Percentiles rank a stretch among this genome's conserved stretches.
phyloP scores from a whole-genome alignment of 176 grass and related monocot genomes.

The Neostapfia colusana region DNA sequence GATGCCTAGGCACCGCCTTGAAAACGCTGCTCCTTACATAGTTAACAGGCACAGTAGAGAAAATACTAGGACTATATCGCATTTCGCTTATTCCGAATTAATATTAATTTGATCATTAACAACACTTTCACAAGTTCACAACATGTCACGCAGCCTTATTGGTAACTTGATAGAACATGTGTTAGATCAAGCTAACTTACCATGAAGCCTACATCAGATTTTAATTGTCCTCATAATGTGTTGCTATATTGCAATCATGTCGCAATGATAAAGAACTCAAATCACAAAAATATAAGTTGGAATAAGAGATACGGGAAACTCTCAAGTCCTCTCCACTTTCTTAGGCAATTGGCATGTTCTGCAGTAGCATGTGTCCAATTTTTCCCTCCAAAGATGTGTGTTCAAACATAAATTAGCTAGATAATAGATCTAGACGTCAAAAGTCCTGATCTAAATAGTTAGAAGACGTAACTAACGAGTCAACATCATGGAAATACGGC shows the following conservation, averaged over 20 bases:
- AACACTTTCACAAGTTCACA: neutral
- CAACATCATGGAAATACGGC: neutral
- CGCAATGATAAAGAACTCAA: neutral
- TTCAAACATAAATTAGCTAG: neutral
- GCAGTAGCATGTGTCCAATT: neutral
- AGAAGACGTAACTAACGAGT: neutral
- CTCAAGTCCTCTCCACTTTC: neutral
- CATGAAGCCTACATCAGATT: slow-evolving; percentile 4
- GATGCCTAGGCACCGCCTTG: too few species aligned
- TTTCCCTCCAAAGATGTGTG: neutral
- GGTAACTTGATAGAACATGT: neutral
- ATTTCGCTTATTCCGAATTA: neutral
- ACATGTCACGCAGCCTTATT: too few species aligned
- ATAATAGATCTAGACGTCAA: slow-evolving; percentile 31
- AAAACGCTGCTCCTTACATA: neutral
- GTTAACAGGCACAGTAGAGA: neutral
- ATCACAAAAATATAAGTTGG: neutral
- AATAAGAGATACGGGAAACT: neutral
- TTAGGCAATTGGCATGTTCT: neutral
- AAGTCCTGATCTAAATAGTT: neutral
- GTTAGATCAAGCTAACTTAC: neutral
- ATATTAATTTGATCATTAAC: neutral
- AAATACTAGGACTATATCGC: neutral
- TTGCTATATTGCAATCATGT: neutral
- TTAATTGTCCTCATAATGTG: neutral